Evolutionary conservation across 345 rosid genomes (phyloP).

Genomic region (Gossypium mustelinum): DNA sequence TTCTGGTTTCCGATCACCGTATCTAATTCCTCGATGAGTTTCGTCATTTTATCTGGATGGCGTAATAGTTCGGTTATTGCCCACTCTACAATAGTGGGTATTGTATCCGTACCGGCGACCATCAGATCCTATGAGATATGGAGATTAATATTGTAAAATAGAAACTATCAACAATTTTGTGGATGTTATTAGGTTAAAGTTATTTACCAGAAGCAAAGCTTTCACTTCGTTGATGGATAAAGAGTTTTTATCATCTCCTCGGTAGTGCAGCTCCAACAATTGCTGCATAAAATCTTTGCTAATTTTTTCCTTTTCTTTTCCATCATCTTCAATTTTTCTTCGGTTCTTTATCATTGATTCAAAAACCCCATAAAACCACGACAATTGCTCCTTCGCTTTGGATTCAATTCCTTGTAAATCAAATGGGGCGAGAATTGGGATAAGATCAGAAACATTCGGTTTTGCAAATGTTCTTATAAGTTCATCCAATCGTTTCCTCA

Average conservation of each 20-base stretch:
- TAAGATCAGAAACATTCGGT: neutral
- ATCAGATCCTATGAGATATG: constrained; percentile 5
- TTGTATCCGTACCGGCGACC: constrained; percentile 12
- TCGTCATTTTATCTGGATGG: constrained; percentile 9
- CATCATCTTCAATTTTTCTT: neutral
- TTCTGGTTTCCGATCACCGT: constrained; percentile 12
- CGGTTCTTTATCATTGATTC: neutral
- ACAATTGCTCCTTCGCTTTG: neutral
- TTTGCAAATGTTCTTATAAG: neutral
- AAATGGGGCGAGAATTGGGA: constrained; percentile 24
- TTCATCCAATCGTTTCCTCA: neutral
- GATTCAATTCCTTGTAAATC: constrained; percentile 20
- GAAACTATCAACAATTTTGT: too few relatives aligned
- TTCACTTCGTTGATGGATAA: neutral
- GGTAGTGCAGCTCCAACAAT: neutral
- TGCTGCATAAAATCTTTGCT: constrained; percentile 5
- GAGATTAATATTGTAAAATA: neutral
- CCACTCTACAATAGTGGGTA: constrained; percentile 17
- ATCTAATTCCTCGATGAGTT: constrained; percentile 7
- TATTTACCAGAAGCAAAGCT: constrained; percentile 6
- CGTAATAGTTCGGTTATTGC: constrained; percentile 17
- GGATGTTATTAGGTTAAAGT: too few relatives aligned
- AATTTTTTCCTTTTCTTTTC: neutral
- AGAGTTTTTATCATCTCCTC: neutral
- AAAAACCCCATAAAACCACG: constrained; percentile 1